These are phyloP conservation scores for Penicillium hesseltinei DNA, from an alignment of 2,329 filamentous ascomycete genomes.

Conservation along the genomic window DNA sequence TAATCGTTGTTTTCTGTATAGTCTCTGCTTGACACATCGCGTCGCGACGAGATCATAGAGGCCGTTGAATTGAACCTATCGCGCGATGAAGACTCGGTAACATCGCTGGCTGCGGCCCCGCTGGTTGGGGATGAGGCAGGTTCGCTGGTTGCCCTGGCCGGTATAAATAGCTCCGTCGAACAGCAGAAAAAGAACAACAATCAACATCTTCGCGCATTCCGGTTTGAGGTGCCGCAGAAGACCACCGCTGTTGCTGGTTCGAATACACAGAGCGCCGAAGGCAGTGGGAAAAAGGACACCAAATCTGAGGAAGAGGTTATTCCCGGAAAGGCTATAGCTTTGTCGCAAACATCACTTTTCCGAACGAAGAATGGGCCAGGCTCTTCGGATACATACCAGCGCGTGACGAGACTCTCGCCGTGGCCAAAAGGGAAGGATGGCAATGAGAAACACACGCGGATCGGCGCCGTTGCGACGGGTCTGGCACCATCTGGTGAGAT, in stretches of 20 bases:
- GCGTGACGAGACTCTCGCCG: constrained; percentile 57
- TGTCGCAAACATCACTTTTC: constrained; percentile 55
- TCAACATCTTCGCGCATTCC: constrained; percentile 76
- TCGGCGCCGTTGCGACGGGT: constrained; percentile 77
- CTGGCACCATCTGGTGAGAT: constrained; percentile 74
- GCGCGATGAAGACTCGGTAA: constrained; percentile 83
- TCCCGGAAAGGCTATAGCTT: constrained; percentile 39
- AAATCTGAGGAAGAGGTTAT: constrained; percentile 8
- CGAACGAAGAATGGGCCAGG: constrained; percentile 34
- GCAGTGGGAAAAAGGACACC: constrained; percentile 16
- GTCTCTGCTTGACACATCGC: constrained; percentile 70
- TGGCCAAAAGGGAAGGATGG: constrained; percentile 40
- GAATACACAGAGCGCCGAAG: constrained; percentile 15
- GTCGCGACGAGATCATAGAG: constrained; percentile 62
- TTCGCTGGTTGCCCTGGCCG: constrained; percentile 63
- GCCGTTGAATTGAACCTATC: constrained; percentile 74
- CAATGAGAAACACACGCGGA: constrained; percentile 53
- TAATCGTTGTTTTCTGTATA: constrained; percentile 32
- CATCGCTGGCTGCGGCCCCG: constrained; percentile 69
- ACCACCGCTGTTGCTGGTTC: neutral
- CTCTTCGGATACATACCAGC: constrained; percentile 57
- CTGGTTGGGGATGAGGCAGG: constrained; percentile 50
- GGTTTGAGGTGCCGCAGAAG: constrained; percentile 55
- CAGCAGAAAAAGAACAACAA: constrained; percentile 75
- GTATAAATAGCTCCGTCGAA: constrained; percentile 76